A percentile compares a stretch with the other conserved stretches of the same genome.
These are phyloP conservation scores for Lathyrus tuberosus DNA, from an alignment of 306 rosid genomes.

Conservation along the genomic window DNA sequence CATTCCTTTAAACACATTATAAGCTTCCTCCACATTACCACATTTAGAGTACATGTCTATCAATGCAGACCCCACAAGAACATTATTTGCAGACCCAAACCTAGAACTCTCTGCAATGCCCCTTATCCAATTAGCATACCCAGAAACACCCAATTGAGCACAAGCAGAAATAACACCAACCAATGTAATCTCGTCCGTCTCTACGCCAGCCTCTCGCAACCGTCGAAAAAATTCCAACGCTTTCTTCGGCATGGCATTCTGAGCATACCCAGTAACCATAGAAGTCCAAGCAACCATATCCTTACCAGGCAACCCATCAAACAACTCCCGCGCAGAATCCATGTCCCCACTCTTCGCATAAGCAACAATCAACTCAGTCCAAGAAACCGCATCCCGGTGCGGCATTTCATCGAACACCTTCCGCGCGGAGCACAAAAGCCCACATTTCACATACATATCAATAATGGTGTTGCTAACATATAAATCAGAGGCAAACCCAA, in stretches of 20 bases:
- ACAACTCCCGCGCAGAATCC: slow-evolving; percentile 62
- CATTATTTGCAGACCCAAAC: slow-evolving; percentile 52
- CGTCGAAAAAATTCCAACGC: slow-evolving; percentile 61
- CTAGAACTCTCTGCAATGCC: slow-evolving; percentile 61
- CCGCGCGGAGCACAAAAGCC: slow-evolving; percentile 52
- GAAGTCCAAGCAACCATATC: slow-evolving; percentile 93
- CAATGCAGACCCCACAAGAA: slow-evolving; percentile 83
- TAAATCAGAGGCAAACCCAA: slow-evolving; percentile 73
- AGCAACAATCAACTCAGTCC: slow-evolving; percentile 78
- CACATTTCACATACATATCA: slow-evolving; percentile 75
- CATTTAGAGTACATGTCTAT: slow-evolving; percentile 86
- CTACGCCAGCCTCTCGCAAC: slow-evolving; percentile 51
- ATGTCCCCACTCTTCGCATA: slow-evolving; percentile 64
- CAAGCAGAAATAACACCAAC: slow-evolving; percentile 81
- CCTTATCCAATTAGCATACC: slow-evolving; percentile 62
- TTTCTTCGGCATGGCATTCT: slow-evolving; percentile 67
- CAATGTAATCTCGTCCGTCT: slow-evolving; percentile 65
- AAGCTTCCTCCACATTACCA: slow-evolving; percentile 71
- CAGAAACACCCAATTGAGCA: slow-evolving; percentile 67
- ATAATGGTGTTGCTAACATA: slow-evolving; percentile 70
- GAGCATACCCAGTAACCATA: slow-evolving; percentile 77
- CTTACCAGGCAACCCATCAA: slow-evolving; percentile 59
- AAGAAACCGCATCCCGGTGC: slow-evolving; percentile 71
- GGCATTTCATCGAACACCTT: slow-evolving; percentile 83
- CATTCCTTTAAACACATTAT: slow-evolving; percentile 60